Evolutionary conservation across 2,329 filamentous ascomycete genomes (phyloP), one percentile per base, ranked within the genome.

Genomic region (Daldinia eschscholtzii): DNA sequence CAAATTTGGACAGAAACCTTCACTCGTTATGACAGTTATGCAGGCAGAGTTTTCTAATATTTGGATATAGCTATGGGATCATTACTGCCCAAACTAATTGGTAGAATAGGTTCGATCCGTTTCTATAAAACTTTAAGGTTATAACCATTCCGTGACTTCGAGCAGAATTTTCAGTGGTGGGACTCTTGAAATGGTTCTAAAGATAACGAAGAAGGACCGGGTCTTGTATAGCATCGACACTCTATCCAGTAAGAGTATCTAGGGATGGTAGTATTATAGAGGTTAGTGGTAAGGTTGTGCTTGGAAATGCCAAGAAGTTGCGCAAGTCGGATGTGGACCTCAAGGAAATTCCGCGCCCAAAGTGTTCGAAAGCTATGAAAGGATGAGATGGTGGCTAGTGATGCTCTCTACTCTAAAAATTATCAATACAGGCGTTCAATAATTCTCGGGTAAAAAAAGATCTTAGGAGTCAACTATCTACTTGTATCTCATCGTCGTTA

Each of bases 181-280:
- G n/a, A 42, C 46, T 10, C 35, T 67, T 3, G 64, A 70, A 39
- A 67, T 70, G 65, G 44, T 69, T 1, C 7, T 70, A 12, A 68
- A 64, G 63, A 83, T 82, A 6, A 86, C 82, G 1, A 80, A 78
- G 18, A 79, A 82, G n/a, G 85, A 88, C 26, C 80, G 80, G 13
- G 81, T 89, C 1, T 62, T 89, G 73, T 89, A 85, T 72, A 87
- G 84, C 67, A 83, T 88, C 9, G 87, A 89, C 71, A 89, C 88
- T 70, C 88, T 87, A 0, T 88, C 88, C 57, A 81, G 81, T 48
- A 79, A 78, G 56, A 87, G 83, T 65, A 81, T 84, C 64, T 82
- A 82, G 13, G 87, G 86, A 0, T 75, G 80, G 30, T 78, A 76
- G 7, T 87, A 85, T 71, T 89, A 60, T 73, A 81, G 57, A 83